A percentile compares a stretch with the other conserved stretches of the same genome.
phyloP scores from a whole-genome alignment of 1,284 basidiomycete genomes.

The Xerocomus cyaneibrunnescens region DNA sequence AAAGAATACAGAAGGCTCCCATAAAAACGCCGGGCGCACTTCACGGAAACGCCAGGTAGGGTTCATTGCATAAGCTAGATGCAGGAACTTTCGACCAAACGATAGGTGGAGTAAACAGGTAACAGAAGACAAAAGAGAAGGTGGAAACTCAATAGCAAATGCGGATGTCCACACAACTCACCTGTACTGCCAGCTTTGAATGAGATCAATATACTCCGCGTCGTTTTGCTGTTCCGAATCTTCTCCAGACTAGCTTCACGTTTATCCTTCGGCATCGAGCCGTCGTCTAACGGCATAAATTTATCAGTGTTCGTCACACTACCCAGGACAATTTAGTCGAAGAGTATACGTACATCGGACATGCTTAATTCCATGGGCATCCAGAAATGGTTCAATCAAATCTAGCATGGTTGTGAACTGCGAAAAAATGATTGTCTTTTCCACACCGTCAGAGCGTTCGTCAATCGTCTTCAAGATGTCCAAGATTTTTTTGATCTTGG shows the following conservation, averaged over 20 bases:
- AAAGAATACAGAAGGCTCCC: not conserved
- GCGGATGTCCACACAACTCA: conserved; percentile 32
- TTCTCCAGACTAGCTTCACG: conserved; percentile 73
- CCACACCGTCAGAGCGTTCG: conserved; percentile 54
- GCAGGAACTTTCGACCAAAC: no score
- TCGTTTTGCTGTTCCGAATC: conserved; percentile 63
- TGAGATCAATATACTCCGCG: conserved; percentile 86
- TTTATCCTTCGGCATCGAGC: conserved; percentile 75
- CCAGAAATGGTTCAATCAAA: conserved; percentile 82
- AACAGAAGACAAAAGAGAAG: not conserved
- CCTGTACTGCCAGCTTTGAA: conserved; percentile 95
- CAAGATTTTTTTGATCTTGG: conserved; percentile 88
- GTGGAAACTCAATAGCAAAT: not conserved
- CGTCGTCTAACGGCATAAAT: conserved; percentile 64
- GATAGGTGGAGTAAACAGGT: not conserved
- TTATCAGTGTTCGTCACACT: conserved; percentile 1
- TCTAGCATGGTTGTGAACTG: conserved; percentile 93
- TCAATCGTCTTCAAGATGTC: conserved; percentile 71
- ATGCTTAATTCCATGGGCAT: conserved; percentile 61
- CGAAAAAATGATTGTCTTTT: conserved; percentile 92
- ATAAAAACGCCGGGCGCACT: not conserved
- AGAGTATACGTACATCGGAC: conserved; percentile 74
- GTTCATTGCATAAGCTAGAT: not conserved
- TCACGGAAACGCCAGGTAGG: not conserved
- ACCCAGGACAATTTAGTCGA: not conserved